These are phyloP conservation scores for Botrytis elliptica DNA, from an alignment of 2,329 filamentous ascomycete genomes.

Conservation along the genomic window DNA sequence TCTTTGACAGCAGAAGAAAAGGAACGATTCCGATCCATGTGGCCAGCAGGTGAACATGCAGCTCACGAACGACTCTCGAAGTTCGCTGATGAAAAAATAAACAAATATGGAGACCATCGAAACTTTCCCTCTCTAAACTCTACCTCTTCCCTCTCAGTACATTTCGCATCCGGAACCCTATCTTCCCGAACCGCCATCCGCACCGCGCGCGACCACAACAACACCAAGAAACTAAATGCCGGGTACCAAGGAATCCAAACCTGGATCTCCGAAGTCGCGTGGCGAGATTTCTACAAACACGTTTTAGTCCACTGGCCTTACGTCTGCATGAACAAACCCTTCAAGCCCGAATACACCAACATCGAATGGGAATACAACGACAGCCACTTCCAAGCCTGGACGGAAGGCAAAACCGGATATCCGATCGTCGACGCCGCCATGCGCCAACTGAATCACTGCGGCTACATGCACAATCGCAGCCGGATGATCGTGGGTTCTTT, in stretches of 20 bases:
- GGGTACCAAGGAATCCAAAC: constrained; percentile 63
- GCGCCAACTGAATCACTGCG: constrained; percentile 67
- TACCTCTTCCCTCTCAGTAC: constrained; percentile 71
- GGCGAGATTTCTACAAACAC: constrained; percentile 87
- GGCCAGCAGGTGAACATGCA: constrained; percentile 75
- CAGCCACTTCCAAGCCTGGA: constrained; percentile 71
- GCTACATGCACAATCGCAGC: constrained; percentile 82
- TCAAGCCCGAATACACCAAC: constrained; percentile 81
- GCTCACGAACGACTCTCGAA: constrained; percentile 61
- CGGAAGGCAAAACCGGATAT: constrained; percentile 70
- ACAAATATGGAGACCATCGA: constrained; percentile 60
- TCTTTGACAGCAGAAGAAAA: constrained; percentile 57
- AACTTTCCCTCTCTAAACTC: constrained; percentile 62
- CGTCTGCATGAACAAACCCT: constrained; percentile 73
- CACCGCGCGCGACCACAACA: constrained; percentile 61
- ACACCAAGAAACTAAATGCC: constrained; percentile 62
- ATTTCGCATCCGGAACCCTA: constrained; percentile 67
- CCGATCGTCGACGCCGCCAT: constrained; percentile 86
- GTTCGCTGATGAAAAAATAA: constrained; percentile 65
- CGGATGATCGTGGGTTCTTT: constrained; percentile 85
- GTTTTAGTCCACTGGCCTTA: constrained; percentile 85
- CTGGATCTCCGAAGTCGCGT: constrained; percentile 83
- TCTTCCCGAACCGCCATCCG: constrained; percentile 66
- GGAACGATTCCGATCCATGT: constrained; percentile 57
- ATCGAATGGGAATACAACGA: constrained; percentile 78